Evolutionary conservation across 176 grass and related monocot genomes (phyloP), one percentile per base, ranked within the genome.

Genomic region (Coix lacrymajobi): DNA sequence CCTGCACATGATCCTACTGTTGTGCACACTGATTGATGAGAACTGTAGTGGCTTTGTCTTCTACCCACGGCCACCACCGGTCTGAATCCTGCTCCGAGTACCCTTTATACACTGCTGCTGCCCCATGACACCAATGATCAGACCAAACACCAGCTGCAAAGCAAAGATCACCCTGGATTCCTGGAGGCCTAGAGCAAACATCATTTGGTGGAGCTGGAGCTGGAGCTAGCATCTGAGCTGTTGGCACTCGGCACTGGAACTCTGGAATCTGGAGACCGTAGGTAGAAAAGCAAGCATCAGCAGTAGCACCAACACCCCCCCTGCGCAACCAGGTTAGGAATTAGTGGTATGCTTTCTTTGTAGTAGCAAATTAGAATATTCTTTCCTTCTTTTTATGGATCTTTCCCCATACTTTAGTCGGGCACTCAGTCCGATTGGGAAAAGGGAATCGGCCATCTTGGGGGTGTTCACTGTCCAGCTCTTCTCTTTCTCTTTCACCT

Each of bases 1-100:
- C 60, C 10, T 31, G 66, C 84, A 86, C 84, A 86, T 86, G 84
- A 79, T 79, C 45, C 19, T 79, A 72, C 66, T 85, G 84, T 72
- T 79, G 67, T 24, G 84, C 76, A 39, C 66, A 73, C 75, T 63
- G 66, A 79, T 85, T 79, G 29, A 63, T 79, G 29, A 49, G 76
- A 40, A 79, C 84, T 64, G 66, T 48, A 52, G 76, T 22, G 22
- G 8, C 38, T 28, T 57, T 84, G 82, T 84, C 83, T 31, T 63
- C 20, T 85, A 46, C 19, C 54, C 52, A 40, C 71, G 33, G 41
- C 24, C 44, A 54, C 49, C 39, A 62, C 28, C 38, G 40, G 22
- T 68, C 36, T 10, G 20, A 41, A 84, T 54, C 57, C 67, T 81
- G 40, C 51, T 19, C 19, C 36, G 4, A 2, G 4, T 56, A 56